These are phyloP conservation scores for Taiwanofungus camphoratus DNA, from an alignment of 1,284 basidiomycete genomes.

Conservation along the genomic window DNA sequence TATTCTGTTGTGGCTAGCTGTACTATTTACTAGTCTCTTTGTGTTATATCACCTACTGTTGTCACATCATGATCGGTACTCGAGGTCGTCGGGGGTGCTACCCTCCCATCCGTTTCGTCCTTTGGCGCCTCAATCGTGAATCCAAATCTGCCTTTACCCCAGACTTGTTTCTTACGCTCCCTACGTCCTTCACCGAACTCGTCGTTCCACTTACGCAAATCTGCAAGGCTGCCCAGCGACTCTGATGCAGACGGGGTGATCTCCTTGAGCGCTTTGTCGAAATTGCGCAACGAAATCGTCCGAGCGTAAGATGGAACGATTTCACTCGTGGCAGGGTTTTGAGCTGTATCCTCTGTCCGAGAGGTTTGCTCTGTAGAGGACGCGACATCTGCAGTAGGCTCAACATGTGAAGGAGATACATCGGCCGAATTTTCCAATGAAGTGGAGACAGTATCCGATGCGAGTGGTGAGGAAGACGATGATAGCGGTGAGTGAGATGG, in stretches of 20 bases:
- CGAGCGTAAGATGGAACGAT: conserved; percentile 22
- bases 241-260: conserved; percentile 86
- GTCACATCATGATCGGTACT: too few species aligned
- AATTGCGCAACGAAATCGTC: conserved; percentile 57
- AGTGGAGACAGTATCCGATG: too few species aligned
- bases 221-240: conserved; percentile 70
- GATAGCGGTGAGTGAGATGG: too few species aligned
- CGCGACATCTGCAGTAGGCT: too few species aligned
- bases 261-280: conserved; percentile 76
- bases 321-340: too few species aligned
- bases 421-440: too few species aligned
- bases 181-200: conserved; percentile 82
- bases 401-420: too few species aligned
- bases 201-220: conserved; percentile 87
- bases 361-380: too few species aligned
- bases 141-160: conserved; percentile 72
- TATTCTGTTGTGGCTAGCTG: conserved; percentile 4
- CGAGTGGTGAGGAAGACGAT: too few species aligned
- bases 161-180: conserved; percentile 56
- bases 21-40: background rate
- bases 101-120: conserved; percentile 37
- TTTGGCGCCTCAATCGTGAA: conserved; percentile 36
- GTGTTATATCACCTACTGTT: too few species aligned
- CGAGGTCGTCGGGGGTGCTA: conserved; percentile 24
- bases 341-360: too few species aligned